A percentile compares a stretch with the other conserved stretches of the same genome.
Conservation (phyloP, 2,329 filamentous ascomycete species). For the Ophiostoma fasciatum region DNA sequence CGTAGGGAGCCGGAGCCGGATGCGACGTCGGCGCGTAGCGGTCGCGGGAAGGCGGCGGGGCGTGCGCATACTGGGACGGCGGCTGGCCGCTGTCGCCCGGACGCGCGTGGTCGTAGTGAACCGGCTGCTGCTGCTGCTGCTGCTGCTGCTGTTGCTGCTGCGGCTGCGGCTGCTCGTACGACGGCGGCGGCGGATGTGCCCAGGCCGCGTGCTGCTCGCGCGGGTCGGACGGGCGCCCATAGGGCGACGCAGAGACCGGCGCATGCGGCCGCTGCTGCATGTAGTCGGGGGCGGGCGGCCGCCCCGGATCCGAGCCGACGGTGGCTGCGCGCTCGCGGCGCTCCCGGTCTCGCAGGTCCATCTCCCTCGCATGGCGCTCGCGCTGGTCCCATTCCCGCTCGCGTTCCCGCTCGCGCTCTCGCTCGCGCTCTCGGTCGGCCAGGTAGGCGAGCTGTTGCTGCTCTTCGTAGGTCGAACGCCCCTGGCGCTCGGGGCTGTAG, state of each 20-base stretch:
- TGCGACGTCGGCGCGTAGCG: slow-evolving; percentile 21
- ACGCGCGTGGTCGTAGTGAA: slow-evolving; percentile 24
- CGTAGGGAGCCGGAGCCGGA: slow-evolving; percentile 23
- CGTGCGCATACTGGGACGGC: slow-evolving; percentile 21
- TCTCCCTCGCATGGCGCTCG: slow-evolving; percentile 19
- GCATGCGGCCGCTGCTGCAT: slow-evolving; percentile 19
- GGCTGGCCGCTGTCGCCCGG: slow-evolving; percentile 26
- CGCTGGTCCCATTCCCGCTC: slow-evolving; percentile 19
- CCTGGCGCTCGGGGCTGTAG: slow-evolving; percentile 36
- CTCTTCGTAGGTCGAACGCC: slow-evolving; percentile 36
- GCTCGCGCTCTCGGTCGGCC: slow-evolving; percentile 8
- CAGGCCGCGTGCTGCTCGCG: slow-evolving; percentile 24
- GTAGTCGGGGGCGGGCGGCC: slow-evolving; percentile 27
- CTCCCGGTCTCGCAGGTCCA: slow-evolving; percentile 15
- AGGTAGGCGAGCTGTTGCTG: slow-evolving; percentile 10
- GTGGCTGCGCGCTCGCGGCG: slow-evolving; percentile 25
- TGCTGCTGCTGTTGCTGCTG: too few relatives aligned
- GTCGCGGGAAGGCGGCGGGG: slow-evolving; percentile 22
- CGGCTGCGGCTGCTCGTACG: slow-evolving; percentile 27
- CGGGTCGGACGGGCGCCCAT: slow-evolving; percentile 23
- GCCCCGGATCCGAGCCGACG: slow-evolving; percentile 11
- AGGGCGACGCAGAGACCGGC: slow-evolving; percentile 23
- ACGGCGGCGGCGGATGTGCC: slow-evolving; percentile 21
- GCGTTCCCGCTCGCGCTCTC: slow-evolving; percentile 22
- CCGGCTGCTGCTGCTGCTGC: too few relatives aligned